A percentile compares a stretch with the other conserved stretches of the same genome.
These are phyloP conservation scores for Takashimella koratensis DNA, from an alignment of 1,284 basidiomycete species.

Conservation along the genomic window DNA sequence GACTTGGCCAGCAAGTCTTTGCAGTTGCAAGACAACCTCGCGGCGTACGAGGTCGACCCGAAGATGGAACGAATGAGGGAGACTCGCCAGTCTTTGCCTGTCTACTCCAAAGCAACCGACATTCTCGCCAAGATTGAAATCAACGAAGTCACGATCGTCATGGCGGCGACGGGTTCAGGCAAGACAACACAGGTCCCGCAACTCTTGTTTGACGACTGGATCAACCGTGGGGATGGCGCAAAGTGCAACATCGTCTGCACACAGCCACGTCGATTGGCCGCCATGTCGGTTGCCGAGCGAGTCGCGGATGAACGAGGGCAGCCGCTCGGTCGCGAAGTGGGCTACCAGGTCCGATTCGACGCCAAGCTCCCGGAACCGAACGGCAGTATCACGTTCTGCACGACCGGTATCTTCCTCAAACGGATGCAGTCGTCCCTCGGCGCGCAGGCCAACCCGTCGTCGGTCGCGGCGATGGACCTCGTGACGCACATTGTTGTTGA, in stretches of 20 bases:
- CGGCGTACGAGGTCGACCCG: conserved; percentile 64
- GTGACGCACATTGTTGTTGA: conserved; percentile 91
- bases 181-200: conserved; percentile 97
- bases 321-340: conserved; percentile 65
- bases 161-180: conserved; percentile 93
- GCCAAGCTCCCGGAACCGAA: conserved; percentile 72
- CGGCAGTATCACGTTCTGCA: conserved; percentile 87
- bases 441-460: conserved; percentile 43
- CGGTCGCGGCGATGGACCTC: conserved; percentile 60
- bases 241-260: conserved; percentile 90
- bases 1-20: conserved; percentile 59
- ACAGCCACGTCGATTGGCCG: conserved; percentile 87
- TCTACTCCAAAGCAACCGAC: conserved; percentile 63
- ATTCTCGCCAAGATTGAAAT: conserved; percentile 67
- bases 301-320: conserved; percentile 88
- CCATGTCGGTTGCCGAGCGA: conserved; percentile 87
- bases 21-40: conserved; percentile 56
- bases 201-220: conserved; percentile 81
- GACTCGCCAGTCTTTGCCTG: conserved; percentile 66
- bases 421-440: conserved; percentile 74
- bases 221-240: conserved; percentile 72
- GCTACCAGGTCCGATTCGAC: conserved; percentile 93
- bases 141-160: conserved; percentile 85
- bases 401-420: conserved; percentile 86
- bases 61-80: conserved; percentile 64